These are phyloP conservation scores for Wickerhamomyces sydowiorum DNA, from an alignment of 805 yeast genomes.

Conservation along the genomic window DNA sequence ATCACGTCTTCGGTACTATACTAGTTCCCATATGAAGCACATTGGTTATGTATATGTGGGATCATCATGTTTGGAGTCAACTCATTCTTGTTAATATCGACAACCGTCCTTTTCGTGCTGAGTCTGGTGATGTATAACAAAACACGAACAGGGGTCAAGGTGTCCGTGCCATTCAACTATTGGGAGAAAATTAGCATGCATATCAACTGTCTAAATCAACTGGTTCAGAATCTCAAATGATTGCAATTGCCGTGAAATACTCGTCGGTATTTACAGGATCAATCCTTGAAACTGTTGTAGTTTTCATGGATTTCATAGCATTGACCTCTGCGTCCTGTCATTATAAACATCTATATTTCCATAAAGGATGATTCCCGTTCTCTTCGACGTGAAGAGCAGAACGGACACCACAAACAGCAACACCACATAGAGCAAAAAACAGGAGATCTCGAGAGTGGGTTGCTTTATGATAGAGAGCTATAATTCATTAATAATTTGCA, in stretches of 20 bases:
- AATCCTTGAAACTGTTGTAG: slow-evolving; percentile 48
- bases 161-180: slow-evolving; percentile 54
- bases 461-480: no score
- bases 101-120: slow-evolving; percentile 35
- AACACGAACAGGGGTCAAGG: slow-evolving; percentile 88
- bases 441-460: no score
- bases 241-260: slow-evolving; percentile 26
- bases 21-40: slow-evolving; percentile 57
- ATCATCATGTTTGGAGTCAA: slow-evolving; percentile 60
- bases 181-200: slow-evolving; percentile 38
- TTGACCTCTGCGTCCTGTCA: slow-evolving; percentile 24
- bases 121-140: slow-evolving; percentile 30
- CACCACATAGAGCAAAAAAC: no score
- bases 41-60: slow-evolving; percentile 54
- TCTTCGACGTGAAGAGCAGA: no score
- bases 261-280: slow-evolving; percentile 36
- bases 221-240: slow-evolving; percentile 12
- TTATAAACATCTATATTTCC: slow-evolving; percentile 34
- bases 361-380: slow-evolving; percentile 43
- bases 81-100: slow-evolving; percentile 37
- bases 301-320: slow-evolving; percentile 46
- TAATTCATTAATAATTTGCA: no score
- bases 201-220: slow-evolving; percentile 20
- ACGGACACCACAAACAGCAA: no score
- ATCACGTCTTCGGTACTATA: slow-evolving; percentile 58